Base-by-base conservation (phyloP, 2,329 filamentous ascomycete genomes). In the Aspergillus ruber region DNA sequence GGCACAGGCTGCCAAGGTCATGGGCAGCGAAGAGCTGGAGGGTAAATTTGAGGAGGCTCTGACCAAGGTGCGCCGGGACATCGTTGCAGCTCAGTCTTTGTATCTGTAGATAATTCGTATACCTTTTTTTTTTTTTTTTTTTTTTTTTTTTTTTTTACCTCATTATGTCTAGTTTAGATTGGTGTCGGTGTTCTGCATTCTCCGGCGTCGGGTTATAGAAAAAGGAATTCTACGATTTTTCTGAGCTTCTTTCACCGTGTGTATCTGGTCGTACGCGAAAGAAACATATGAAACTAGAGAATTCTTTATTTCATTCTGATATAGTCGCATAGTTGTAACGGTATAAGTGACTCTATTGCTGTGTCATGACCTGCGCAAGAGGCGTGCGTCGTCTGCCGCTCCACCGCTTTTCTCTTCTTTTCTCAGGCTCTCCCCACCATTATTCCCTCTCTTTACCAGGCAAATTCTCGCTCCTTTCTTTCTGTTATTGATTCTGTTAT, bases 1-100 rank as follows among this genome's bases (percentile, higher is more conserved):
- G 80, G 91, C 86, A 13, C 88, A 97, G 72, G 93, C 91, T 20
- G 82, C 88, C 56, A 97, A 96, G 74, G 91, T 96, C 53, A 98
- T 98, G 93, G 93, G 93, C 61, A 96, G 87, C 66, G 89, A 95
- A 51, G 93, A 97, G 61, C 75, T 98, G 48, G 86, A 90, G 63
- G 80, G 84, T 65, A 96, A 95, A 73, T 98, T 98, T 64, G 90
- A 95, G 62, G 80, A 83, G 57, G 86, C 88, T 52, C 74, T 98
- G 58, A 77, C 79, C 49, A 93, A 94, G 79, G 86, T 97, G 46
- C 82, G 88, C 68, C 81, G 93, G 62, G 93, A 97, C 67, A 90
- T 98, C 66, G 91, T 98, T 50, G 90, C 91, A 20, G 89, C 91
- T 42, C 90, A 96, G 74, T 94, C 87, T 60, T 74, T 97, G 69